Percentiles rank a stretch among this genome's conserved stretches.
phyloP scores from a whole-genome alignment of 2,329 filamentous ascomycete genomes.

The Aspergillus arachidicola region DNA sequence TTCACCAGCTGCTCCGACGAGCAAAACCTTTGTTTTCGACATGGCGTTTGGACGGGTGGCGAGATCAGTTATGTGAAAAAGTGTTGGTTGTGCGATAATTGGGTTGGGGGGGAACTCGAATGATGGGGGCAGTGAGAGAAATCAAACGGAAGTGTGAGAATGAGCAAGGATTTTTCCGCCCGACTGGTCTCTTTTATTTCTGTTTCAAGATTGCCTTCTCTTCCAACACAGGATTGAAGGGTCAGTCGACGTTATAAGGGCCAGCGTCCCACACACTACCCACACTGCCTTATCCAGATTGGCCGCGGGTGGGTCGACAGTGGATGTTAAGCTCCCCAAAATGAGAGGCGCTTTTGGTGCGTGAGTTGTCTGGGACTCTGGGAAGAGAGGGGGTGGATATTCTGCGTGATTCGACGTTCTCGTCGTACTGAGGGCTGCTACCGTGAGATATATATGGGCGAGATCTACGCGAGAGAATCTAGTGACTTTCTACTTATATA shows the following conservation, averaged over 20 bases:
- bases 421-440: constrained; percentile 8
- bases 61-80: constrained; percentile 9
- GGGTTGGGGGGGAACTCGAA: not conserved
- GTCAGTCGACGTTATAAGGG: constrained; percentile 38
- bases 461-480: not conserved
- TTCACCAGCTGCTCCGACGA: constrained; percentile 44
- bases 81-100: not conserved
- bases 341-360: constrained; percentile 15
- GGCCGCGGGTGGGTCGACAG: constrained; percentile 35
- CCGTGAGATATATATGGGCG: constrained; percentile 16
- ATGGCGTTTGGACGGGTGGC: constrained; percentile 26
- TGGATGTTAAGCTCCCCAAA: constrained; percentile 30
- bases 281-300: constrained; percentile 36
- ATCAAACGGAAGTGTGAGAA: not conserved
- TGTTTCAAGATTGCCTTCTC: constrained; percentile 7
- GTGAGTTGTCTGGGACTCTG: constrained; percentile 13
- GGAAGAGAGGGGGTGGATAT: constrained; percentile 10
- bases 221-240: constrained; percentile 18
- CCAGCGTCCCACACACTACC: constrained; percentile 34
- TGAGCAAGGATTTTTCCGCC: not conserved
- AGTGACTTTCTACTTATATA: constrained; percentile 1
- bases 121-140: not conserved
- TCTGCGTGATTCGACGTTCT: constrained; percentile 3
- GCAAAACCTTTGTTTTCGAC: constrained; percentile 39
- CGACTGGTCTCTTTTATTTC: not conserved